Evolutionary conservation across 768 basidiomycete species (phyloP).

Genomic region (Podaxis rugospora): DNA sequence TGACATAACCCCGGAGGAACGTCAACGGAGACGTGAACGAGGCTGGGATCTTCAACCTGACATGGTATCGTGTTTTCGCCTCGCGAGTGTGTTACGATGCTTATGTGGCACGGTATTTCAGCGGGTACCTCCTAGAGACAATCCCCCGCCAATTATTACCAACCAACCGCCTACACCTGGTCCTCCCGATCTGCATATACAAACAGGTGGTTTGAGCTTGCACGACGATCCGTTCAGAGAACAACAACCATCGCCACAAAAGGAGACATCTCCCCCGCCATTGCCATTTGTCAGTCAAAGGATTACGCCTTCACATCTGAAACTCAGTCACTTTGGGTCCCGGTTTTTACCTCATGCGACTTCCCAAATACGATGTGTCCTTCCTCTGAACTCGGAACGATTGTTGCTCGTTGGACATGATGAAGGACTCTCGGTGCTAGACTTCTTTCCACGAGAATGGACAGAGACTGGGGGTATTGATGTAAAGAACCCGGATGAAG

Average conservation of each 20-base stretch:
- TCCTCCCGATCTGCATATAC: slow-evolving; percentile 34
- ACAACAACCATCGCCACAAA: slow-evolving; percentile 18
- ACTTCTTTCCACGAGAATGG: slow-evolving; percentile 79
- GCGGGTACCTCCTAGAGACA: not conserved
- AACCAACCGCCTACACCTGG: slow-evolving; percentile 18
- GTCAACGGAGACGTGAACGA: slow-evolving; percentile 49
- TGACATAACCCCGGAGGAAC: slow-evolving; percentile 58
- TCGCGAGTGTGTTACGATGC: not conserved
- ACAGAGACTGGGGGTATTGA: slow-evolving; percentile 41
- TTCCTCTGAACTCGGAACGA: slow-evolving; percentile 62
- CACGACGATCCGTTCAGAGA: slow-evolving; percentile 23
- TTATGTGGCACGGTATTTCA: not conserved
- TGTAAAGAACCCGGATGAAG: slow-evolving; percentile 66
- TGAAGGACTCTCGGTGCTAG: slow-evolving; percentile 74
- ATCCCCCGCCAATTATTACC: slow-evolving; percentile 13
- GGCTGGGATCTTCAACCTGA: slow-evolving; percentile 61
- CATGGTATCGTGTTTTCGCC: not conserved
- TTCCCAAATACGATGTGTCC: slow-evolving; percentile 67
- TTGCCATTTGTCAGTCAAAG: slow-evolving; percentile 45
- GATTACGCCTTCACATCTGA: slow-evolving; percentile 59
- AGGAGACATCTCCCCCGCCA: slow-evolving; percentile 29
- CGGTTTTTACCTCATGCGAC: slow-evolving; percentile 81
- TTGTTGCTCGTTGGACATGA: slow-evolving; percentile 78
- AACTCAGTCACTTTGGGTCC: slow-evolving; percentile 77
- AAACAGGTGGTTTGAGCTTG: slow-evolving; percentile 36